Evolutionary conservation across 2,329 filamentous ascomycete genomes (phyloP), one percentile per base, ranked within the genome.

Genomic region (Epichloe elymi): DNA sequence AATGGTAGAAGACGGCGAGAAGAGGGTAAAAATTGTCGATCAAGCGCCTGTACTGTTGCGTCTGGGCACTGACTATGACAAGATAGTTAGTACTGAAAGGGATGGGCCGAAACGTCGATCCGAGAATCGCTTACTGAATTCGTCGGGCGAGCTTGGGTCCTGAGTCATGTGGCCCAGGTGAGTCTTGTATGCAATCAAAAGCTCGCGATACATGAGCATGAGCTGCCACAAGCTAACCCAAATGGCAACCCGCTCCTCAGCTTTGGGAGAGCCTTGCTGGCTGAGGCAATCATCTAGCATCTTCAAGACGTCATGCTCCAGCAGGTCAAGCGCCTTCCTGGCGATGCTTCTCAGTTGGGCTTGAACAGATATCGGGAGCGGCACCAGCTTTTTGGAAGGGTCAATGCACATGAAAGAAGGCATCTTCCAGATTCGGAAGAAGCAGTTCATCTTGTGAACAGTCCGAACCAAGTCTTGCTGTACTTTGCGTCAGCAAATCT

Each of bases 211-310:
- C 57, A 74, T 68, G 40, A 75, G 63, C 42, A 76, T 70, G 51
- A 75, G 59, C 54, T 74, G 70, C 72, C 74, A 75, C 59, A 74
- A 60, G 57, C 68, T 69, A 15, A 66, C 69, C 72, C 73, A 76
- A 20, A 75, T 57, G n/a, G 69, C 66, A 52, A 74, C 59, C 46
- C 65, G 66, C 48, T 72, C 70, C 14, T 68, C 60, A 1, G 61
- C 54, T 57, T 66, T 64, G 12, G 70, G 65, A 23, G 70, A 63
- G 11, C 64, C 62, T 46, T 69, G 62, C 46, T 71, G 69, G 6
- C 61, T 59, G 35, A 71, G 59, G 40, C 62, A 66, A 30, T 66
- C 65, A 48, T 72, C 70, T 26, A 72, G 61, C 38, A 67, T 64
- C 54, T 64, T 66, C 46, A 71, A 60, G 37, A 73, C 64, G 51